Conservation (phyloP, 345 rosid genomes). For the Cardiospermum halicacabum region DNA sequence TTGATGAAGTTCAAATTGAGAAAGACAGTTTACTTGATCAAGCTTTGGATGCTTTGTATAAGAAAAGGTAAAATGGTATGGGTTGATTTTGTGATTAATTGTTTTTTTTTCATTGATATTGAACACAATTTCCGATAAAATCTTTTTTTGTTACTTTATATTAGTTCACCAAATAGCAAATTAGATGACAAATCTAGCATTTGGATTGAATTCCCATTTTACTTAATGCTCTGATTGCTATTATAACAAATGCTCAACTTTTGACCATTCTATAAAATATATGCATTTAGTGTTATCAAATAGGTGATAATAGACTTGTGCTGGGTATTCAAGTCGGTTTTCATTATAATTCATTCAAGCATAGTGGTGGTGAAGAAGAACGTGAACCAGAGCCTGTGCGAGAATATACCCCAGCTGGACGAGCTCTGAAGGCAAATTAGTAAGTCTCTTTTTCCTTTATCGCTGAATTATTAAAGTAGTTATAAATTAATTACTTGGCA, state of each 20-base stretch:
- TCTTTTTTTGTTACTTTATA: no score
- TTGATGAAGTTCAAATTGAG: constrained; percentile 56
- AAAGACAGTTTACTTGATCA: constrained; percentile 66
- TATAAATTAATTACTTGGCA: background rate
- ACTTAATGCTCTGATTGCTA: no score
- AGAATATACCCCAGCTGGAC: constrained; percentile 88
- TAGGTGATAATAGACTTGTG: background rate
- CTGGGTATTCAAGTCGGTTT: constrained; percentile 16
- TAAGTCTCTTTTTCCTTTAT: constrained; percentile 48
- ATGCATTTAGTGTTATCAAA: background rate
- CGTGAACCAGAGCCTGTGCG: constrained; percentile 80
- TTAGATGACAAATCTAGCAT: no score
- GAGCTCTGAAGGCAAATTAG: constrained; percentile 90
- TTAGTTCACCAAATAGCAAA: no score
- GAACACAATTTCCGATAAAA: no score
- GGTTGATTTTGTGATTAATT: no score
- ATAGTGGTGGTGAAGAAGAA: constrained; percentile 86
- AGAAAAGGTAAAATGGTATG: no score
- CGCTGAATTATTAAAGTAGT: background rate
- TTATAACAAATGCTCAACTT: no score
- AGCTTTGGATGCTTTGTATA: constrained; percentile 79
- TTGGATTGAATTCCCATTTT: no score
- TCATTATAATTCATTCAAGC: constrained; percentile 29
- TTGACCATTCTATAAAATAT: background rate
- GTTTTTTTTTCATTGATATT: no score